Conservation (phyloP, 805 yeast genomes). For the Teunomyces cretensis region DNA sequence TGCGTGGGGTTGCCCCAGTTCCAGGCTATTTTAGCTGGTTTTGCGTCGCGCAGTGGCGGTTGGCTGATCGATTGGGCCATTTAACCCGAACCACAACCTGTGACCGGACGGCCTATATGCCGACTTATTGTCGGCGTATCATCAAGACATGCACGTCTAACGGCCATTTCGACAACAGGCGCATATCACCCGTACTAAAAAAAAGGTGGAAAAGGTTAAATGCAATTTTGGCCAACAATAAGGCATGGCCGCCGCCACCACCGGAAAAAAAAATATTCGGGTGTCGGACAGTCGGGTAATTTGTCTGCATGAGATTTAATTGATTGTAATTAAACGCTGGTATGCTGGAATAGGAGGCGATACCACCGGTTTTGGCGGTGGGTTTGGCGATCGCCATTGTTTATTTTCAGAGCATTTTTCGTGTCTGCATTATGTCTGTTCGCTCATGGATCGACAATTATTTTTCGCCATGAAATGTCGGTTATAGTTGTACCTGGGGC, state of each 20-base stretch:
- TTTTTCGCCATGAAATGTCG: not conserved
- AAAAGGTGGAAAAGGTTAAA: not conserved
- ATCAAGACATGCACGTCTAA: not conserved
- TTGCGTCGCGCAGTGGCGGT: not conserved
- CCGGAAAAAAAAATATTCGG: not conserved
- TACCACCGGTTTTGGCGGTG: not conserved
- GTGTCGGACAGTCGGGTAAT: not conserved
- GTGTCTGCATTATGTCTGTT: too few relatives aligned
- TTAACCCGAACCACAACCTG: too few relatives aligned
- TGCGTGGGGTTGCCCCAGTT: not conserved
- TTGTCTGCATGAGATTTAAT: slow-evolving; percentile 3
- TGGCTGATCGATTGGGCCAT: too few relatives aligned
- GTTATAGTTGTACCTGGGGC: too few relatives aligned
- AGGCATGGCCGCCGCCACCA: not conserved
- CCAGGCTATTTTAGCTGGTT: slow-evolving; percentile 1
- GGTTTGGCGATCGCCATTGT: not conserved
- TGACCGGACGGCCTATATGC: too few relatives aligned
- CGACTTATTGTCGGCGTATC: too few relatives aligned
- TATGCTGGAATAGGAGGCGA: slow-evolving; percentile 2
- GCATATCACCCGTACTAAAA: not conserved
- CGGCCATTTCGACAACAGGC: not conserved
- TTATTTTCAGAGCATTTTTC: too few relatives aligned
- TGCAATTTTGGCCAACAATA: not conserved
- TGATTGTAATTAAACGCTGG: slow-evolving; percentile 1
- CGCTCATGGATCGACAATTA: not conserved